phyloP scores from a whole-genome alignment of 1,139 yeast genomes.

The Keqinozyma sinolaborantium region DNA sequence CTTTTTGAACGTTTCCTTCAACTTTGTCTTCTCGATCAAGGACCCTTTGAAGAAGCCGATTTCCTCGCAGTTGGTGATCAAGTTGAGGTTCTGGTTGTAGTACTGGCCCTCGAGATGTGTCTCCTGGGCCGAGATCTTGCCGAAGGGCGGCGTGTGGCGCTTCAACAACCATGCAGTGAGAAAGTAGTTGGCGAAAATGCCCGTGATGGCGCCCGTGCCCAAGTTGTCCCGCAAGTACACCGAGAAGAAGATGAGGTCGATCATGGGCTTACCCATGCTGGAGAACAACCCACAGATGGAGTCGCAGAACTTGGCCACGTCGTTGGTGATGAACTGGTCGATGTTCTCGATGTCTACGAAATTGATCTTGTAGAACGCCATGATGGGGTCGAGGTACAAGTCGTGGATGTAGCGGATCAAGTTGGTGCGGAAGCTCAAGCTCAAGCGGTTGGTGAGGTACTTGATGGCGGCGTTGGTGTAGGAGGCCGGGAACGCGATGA shows the following conservation, averaged over 20 bases:
- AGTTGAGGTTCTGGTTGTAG: slow-evolving; percentile 79
- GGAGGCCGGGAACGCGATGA: slow-evolving; percentile 90
- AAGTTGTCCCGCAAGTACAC: slow-evolving; percentile 79
- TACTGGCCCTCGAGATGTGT: slow-evolving; percentile 86
- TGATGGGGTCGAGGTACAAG: slow-evolving; percentile 73
- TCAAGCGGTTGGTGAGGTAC: slow-evolving; percentile 70
- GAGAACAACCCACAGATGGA: slow-evolving; percentile 83
- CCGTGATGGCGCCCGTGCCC: slow-evolving; percentile 81
- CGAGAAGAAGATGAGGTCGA: slow-evolving; percentile 84
- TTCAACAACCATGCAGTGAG: slow-evolving; percentile 76
- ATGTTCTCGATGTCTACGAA: slow-evolving; percentile 39
- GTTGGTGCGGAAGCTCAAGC: slow-evolving; percentile 82
- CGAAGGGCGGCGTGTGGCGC: slow-evolving; percentile 79
- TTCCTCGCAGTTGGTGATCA: slow-evolving; percentile 88
- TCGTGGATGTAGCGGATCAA: slow-evolving; percentile 87
- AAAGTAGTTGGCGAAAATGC: slow-evolving; percentile 78
- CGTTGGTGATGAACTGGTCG: slow-evolving; percentile 83
- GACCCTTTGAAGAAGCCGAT: slow-evolving; percentile 94
- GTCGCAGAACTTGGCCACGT: slow-evolving; percentile 77
- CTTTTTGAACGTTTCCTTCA: slow-evolving; percentile 54
- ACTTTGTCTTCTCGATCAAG: slow-evolving; percentile 69
- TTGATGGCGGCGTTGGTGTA: slow-evolving; percentile 91
- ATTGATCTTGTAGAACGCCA: slow-evolving; percentile 75
- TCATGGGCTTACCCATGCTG: slow-evolving; percentile 86
- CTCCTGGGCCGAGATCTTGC: slow-evolving; percentile 68